Base-by-base conservation (phyloP, 192 early-diverging fungal species). In the Coemansia sp. region DNA sequence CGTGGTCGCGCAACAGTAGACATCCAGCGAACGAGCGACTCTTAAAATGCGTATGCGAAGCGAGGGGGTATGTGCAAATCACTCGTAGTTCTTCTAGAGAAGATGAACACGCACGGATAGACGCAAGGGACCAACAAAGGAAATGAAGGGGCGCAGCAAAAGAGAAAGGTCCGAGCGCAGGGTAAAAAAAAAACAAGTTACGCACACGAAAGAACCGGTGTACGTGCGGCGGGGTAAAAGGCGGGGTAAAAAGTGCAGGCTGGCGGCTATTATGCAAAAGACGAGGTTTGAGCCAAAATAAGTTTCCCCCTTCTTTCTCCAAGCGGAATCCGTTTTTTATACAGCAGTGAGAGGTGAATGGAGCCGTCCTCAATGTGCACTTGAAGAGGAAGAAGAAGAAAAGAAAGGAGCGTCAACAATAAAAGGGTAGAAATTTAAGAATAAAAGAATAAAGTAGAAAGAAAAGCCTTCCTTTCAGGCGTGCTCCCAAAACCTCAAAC, bases 1-100 rank as follows among this genome's bases (percentile, higher is more conserved):
- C 77, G 77, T 23, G 71, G 62, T 42, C 77, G 77, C 45, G 69
- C 72, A 65, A 70, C 69, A 2, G 77, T 69, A 56, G 77, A 79
- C 77, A 79, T 79, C 34, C 28, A 38, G 37, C 11, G 28, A 23
- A 34, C 21, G 26, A 25, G 31, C 38, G 3, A 4, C 42, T 4
- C 28, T 33, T 6, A 11, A 66, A 58, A 57, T 42, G 13, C 23
- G 62, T 20, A 20, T 23, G 62, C 4, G 42, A 16, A 14, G 16
- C 1, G 41, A 43, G 41, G 20, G 43, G 45, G 12, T 26, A 25
- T 31, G 52, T 14, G 52, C 16, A 55, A 55, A 55, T 55, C 52
- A 55, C 52, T 8, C 26, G 16, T 13, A 16, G 13, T n/a, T 43
- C 41, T 31, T 31, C 6, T 47, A 20, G 41, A 52, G 28, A 21